These are phyloP conservation scores for Xylaria hypoxylon DNA, from an alignment of 2,329 filamentous ascomycete species.

Conservation along the genomic window DNA sequence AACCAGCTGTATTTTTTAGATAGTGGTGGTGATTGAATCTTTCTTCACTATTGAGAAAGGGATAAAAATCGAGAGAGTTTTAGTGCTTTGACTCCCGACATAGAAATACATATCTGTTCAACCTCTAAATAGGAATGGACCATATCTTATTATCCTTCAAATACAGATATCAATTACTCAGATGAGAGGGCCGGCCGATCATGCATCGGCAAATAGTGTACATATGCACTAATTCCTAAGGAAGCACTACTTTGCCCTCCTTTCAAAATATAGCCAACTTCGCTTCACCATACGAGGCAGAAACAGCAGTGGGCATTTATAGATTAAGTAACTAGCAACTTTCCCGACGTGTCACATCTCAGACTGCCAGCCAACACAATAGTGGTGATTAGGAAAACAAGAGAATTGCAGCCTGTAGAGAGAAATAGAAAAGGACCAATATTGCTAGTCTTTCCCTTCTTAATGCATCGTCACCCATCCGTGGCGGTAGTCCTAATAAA, in stretches of 20 bases:
- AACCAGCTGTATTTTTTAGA: background rate
- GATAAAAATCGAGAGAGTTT: background rate
- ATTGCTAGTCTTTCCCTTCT: slow-evolving; percentile 44
- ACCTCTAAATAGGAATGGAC: too few relatives aligned
- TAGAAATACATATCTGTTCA: background rate
- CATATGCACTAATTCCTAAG: slow-evolving; percentile 1
- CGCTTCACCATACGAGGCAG: background rate
- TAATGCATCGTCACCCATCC: slow-evolving; percentile 46
- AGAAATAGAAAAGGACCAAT: slow-evolving; percentile 41
- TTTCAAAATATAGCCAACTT: background rate
- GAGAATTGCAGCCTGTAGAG: slow-evolving; percentile 44
- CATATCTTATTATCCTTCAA: background rate
- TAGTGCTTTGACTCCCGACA: background rate
- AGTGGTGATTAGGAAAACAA: slow-evolving; percentile 40
- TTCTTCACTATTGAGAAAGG: background rate
- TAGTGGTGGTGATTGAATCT: background rate
- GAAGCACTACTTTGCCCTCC: too few relatives aligned
- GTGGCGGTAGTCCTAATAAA: slow-evolving; percentile 43
- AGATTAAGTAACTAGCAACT: slow-evolving; percentile 45
- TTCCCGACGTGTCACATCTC: slow-evolving; percentile 43
- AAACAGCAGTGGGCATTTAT: slow-evolving; percentile 37
- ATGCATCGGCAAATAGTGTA: slow-evolving; percentile 14
- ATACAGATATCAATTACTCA: background rate
- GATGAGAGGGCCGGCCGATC: background rate
- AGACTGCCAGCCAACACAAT: slow-evolving; percentile 38